Percentiles rank a stretch among this genome's conserved stretches.
Evolutionary conservation across 2,329 filamentous ascomycete genomes (phyloP).

Genomic region (Orbilia oligospora): DNA sequence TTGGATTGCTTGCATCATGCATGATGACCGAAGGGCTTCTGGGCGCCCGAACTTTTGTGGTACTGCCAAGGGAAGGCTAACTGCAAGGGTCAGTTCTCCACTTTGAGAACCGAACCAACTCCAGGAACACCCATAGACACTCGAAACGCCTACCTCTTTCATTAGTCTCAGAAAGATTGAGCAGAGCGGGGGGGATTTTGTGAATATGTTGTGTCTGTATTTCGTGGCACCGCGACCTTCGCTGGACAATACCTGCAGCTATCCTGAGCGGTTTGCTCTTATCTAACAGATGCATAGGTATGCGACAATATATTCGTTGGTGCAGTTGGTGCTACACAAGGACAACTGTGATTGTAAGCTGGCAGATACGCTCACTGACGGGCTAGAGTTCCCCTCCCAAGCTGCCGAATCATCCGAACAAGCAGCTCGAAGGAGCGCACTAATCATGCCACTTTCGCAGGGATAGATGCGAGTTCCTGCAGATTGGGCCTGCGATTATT

Average conservation of each 20-base stretch:
- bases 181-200: background rate
- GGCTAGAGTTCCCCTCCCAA: conserved; percentile 5
- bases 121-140: conserved; percentile 38
- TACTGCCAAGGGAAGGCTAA: conserved; percentile 54
- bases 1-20: conserved; percentile 59
- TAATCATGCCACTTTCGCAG: conserved; percentile 50
- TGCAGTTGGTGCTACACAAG: conserved; percentile 20
- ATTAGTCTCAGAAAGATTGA: conserved; percentile 40
- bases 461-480: conserved; percentile 32
- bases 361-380: background rate
- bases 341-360: conserved; percentile 3
- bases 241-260: background rate
- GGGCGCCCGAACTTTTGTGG: conserved; percentile 45
- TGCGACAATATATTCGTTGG: background rate
- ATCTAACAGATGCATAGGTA: background rate
- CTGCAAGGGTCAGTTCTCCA: conserved; percentile 52
- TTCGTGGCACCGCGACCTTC: conserved; percentile 29
- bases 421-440: conserved; percentile 33
- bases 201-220: conserved; percentile 17
- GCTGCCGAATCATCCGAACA: conserved; percentile 51
- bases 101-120: conserved; percentile 21
- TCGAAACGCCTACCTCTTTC: conserved; percentile 39
- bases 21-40: conserved; percentile 58
- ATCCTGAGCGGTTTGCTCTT: conserved; percentile 3
- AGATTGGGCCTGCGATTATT: conserved; percentile 28